phyloP scores from a whole-genome alignment of 140 eudicot genomes.

The Flaveria floridana region DNA sequence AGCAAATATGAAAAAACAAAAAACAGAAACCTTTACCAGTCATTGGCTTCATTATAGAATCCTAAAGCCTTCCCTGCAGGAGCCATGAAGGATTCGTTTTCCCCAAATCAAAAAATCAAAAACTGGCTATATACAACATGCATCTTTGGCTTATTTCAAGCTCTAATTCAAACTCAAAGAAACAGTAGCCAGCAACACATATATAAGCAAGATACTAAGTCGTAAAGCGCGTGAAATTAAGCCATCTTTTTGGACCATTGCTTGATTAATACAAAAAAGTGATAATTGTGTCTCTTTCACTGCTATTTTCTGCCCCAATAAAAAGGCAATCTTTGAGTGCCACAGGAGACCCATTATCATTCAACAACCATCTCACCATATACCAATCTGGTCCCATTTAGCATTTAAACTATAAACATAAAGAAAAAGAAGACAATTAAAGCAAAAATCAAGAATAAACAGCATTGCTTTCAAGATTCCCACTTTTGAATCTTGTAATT shows the following conservation, averaged over 20 bases:
- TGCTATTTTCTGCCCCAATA: constrained; percentile 22
- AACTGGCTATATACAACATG: constrained; percentile 25
- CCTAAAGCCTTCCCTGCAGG: constrained; percentile 58
- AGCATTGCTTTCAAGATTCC: constrained; percentile 28
- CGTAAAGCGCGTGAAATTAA: constrained; percentile 25
- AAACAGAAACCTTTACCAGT: constrained; percentile 48
- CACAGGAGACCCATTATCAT: constrained; percentile 27
- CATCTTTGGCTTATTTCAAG: constrained; percentile 17
- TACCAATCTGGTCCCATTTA: constrained; percentile 30
- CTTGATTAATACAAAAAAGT: constrained; percentile 25
- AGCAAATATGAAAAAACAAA: not conserved
- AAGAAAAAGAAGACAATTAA: constrained; percentile 26
- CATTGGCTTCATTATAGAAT: constrained; percentile 64
- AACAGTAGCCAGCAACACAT: constrained; percentile 27
- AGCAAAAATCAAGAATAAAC: constrained; percentile 27
- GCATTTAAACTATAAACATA: constrained; percentile 21
- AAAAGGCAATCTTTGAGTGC: constrained; percentile 45
- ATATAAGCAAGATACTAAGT: constrained; percentile 15
- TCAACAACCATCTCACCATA: constrained; percentile 40
- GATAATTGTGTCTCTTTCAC: constrained; percentile 33
- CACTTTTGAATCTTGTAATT: constrained; percentile 24
- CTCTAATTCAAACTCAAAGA: constrained; percentile 19
- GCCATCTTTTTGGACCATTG: constrained; percentile 36
- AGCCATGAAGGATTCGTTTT: constrained; percentile 44
- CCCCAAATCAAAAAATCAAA: constrained; percentile 13